These are phyloP conservation scores for Backusella parvicylindrica DNA, from an alignment of 192 early-diverging fungal species.

Conservation along the genomic window DNA sequence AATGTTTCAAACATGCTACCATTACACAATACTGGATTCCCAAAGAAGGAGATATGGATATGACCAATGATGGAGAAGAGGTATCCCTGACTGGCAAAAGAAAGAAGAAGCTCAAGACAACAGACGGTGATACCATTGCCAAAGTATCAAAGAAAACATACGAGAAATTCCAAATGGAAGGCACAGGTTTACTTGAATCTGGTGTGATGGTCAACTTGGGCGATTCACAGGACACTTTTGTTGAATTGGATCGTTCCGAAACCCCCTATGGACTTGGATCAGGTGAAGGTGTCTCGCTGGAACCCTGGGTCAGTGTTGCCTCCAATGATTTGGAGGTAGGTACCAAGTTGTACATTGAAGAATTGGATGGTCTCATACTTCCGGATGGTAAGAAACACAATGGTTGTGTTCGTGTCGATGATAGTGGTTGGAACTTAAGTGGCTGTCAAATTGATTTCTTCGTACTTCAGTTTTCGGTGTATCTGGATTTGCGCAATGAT, in stretches of 20 bases:
- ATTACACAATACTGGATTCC: slow-evolving; percentile 38
- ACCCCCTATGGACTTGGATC: slow-evolving; percentile 26
- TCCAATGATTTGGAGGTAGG: slow-evolving; percentile 35
- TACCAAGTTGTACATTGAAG: slow-evolving; percentile 27
- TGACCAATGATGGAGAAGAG: slow-evolving; percentile 33
- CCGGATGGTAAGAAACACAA: slow-evolving; percentile 39
- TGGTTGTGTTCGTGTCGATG: slow-evolving; percentile 42
- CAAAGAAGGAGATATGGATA: slow-evolving; percentile 33
- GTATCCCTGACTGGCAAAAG: slow-evolving; percentile 16
- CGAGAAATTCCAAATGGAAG: slow-evolving; percentile 40
- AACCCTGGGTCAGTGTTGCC: slow-evolving; percentile 38
- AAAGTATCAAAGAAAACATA: slow-evolving; percentile 28
- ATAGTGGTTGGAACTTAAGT: slow-evolving; percentile 29
- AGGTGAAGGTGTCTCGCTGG: slow-evolving; percentile 7
- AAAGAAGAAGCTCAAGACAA: slow-evolving; percentile 9
- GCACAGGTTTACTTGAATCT: slow-evolving; percentile 29
- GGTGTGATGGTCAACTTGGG: slow-evolving; percentile 31
- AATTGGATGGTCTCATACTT: slow-evolving; percentile 24
- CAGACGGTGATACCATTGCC: slow-evolving; percentile 22
- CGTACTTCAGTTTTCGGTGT: slow-evolving; percentile 15
- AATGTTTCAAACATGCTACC: slow-evolving; percentile 23
- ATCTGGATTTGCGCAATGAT: neutral
- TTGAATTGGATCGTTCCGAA: slow-evolving; percentile 23
- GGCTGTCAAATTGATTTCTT: slow-evolving; percentile 37
- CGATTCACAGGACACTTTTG: neutral